These are phyloP conservation scores for Cladophialophora immunda DNA, from an alignment of 2,329 filamentous ascomycete species.

Conservation along the genomic window DNA sequence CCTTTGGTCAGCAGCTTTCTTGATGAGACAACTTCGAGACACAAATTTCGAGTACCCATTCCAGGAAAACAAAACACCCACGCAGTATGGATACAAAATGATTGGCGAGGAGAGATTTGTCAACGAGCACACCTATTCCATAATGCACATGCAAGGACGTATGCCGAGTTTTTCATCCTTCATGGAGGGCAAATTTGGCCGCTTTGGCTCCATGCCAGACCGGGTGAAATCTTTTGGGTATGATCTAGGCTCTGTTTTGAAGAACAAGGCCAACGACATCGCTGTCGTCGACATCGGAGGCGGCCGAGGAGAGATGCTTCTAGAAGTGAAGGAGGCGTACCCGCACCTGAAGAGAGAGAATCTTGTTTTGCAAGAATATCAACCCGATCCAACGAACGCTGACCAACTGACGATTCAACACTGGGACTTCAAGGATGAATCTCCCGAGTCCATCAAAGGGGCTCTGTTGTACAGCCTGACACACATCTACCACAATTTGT, in stretches of 20 bases:
- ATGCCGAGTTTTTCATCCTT: constrained; percentile 52
- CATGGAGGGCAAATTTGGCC: constrained; percentile 51
- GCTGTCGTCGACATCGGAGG: constrained; percentile 49
- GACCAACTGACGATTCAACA: constrained; percentile 44
- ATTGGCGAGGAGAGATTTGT: constrained; percentile 45
- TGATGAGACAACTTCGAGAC: constrained; percentile 47
- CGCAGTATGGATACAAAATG: constrained; percentile 47
- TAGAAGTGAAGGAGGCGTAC: constrained; percentile 48
- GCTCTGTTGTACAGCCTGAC: constrained; percentile 48
- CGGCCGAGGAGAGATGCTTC: constrained; percentile 48
- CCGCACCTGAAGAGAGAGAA: constrained; percentile 43
- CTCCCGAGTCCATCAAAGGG: constrained; percentile 46
- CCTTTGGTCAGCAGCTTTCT: constrained; percentile 47
- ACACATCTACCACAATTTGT: constrained; percentile 50
- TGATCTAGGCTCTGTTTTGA: constrained; percentile 40
- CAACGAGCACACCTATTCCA: constrained; percentile 47
- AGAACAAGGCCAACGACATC: not conserved
- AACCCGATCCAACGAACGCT: constrained; percentile 43
- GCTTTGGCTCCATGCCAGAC: constrained; percentile 46
- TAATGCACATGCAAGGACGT: constrained; percentile 48
- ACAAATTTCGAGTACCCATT: constrained; percentile 50
- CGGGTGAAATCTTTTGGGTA: constrained; percentile 46
- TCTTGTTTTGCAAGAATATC: constrained; percentile 50
- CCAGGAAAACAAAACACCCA: constrained; percentile 45
- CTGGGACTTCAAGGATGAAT: constrained; percentile 49